phyloP scores from a whole-genome alignment of 2,329 filamentous ascomycete species.

The Fusarium sp. region DNA sequence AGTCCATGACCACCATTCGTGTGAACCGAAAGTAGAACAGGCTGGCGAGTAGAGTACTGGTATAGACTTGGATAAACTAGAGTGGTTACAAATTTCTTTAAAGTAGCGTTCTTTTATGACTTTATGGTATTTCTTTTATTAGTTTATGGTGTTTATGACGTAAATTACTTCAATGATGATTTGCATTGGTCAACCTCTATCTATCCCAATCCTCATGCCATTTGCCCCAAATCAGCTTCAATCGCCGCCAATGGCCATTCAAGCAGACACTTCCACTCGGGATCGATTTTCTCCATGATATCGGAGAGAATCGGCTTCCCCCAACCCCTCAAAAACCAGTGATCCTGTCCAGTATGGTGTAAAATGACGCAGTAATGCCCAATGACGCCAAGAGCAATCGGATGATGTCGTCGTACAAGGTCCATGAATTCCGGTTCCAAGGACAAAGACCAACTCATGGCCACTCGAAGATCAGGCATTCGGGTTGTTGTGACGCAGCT shows the following conservation, averaged over 20 bases:
- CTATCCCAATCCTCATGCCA: not conserved
- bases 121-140: not conserved
- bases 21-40: not conserved
- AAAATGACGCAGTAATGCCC: constrained; percentile 32
- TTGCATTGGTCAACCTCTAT: not conserved
- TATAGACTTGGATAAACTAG: not conserved
- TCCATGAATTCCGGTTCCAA: constrained; percentile 28
- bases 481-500: not conserved
- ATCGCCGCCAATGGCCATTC: constrained; percentile 28
- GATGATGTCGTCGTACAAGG: constrained; percentile 24
- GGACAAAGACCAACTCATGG: constrained; percentile 28
- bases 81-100: not conserved
- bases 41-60: not conserved
- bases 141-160: not conserved
- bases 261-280: constrained; percentile 5
- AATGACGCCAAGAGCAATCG: constrained; percentile 22
- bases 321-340: constrained; percentile 34
- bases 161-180: not conserved
- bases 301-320: constrained; percentile 15
- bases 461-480: constrained; percentile 9
- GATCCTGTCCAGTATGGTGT: constrained; percentile 7
- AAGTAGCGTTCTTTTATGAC: not conserved
- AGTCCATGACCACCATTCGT: not conserved
- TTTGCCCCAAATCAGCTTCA: not conserved
- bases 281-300: constrained; percentile 9